Evolutionary conservation across 352 stramenopile genomes (phyloP).

Genomic region (Pythium sukuiense): DNA sequence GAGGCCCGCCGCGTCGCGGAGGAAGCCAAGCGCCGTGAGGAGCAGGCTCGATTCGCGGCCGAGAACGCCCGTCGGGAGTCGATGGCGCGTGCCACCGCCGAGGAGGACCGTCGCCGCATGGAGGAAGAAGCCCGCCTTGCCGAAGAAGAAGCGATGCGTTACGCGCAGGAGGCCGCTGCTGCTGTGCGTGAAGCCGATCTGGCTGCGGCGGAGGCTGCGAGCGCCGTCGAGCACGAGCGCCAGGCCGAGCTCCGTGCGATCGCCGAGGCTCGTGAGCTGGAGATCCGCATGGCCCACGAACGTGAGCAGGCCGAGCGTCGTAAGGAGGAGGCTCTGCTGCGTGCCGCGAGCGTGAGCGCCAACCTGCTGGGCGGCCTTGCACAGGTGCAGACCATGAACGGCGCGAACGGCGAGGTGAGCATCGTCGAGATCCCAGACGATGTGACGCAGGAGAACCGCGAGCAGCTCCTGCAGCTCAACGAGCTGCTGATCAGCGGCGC

Average conservation of each 20-base stretch:
- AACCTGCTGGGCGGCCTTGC: slow-evolving; percentile 74
- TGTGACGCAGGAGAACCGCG: slow-evolving; percentile 82
- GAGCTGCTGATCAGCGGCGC: slow-evolving; percentile 79
- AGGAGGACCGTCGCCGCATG: slow-evolving; percentile 64
- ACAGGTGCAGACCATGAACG: slow-evolving; percentile 76
- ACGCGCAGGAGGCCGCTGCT: slow-evolving; percentile 51
- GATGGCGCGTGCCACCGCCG: slow-evolving; percentile 47
- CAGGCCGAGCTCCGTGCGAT: slow-evolving; percentile 82
- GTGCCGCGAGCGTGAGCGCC: slow-evolving; percentile 77
- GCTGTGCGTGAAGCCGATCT: slow-evolving; percentile 63
- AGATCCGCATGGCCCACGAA: slow-evolving; percentile 55
- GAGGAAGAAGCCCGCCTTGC: slow-evolving; percentile 70
- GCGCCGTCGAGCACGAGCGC: slow-evolving; percentile 77
- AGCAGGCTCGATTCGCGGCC: slow-evolving; percentile 61
- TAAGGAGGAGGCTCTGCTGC: slow-evolving; percentile 60
- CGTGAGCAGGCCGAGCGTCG: slow-evolving; percentile 55
- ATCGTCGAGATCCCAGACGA: slow-evolving; percentile 84
- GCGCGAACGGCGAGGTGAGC: slow-evolving; percentile 66
- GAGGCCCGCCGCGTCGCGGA: slow-evolving; percentile 75
- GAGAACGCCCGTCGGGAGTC: slow-evolving; percentile 58
- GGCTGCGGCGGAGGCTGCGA: slow-evolving; percentile 71
- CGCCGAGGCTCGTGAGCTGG: slow-evolving; percentile 64
- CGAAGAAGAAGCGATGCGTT: slow-evolving; percentile 59
- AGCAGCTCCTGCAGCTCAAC: slow-evolving; percentile 86
- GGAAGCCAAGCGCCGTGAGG: slow-evolving; percentile 81